Percentiles rank a stretch among this genome's conserved stretches.
Evolutionary conservation across 768 basidiomycete species (phyloP).

Genomic region (Calocera cornea): DNA sequence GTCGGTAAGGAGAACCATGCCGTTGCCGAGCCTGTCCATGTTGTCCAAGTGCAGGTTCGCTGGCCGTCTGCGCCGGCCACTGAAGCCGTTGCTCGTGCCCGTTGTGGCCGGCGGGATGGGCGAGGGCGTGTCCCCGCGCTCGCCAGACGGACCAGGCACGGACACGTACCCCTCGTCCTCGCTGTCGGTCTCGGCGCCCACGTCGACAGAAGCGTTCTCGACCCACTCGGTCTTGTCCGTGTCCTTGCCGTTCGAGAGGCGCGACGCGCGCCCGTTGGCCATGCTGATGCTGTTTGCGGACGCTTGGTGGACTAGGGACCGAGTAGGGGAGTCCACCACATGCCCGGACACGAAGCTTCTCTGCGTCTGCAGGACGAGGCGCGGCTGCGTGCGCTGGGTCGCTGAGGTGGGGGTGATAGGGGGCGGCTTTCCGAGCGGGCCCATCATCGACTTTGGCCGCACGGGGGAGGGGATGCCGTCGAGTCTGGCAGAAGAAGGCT

Average conservation of each 20-base stretch:
- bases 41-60: not conserved
- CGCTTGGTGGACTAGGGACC: not conserved
- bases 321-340: not conserved
- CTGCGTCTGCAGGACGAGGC: not conserved
- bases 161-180: not conserved
- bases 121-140: not conserved
- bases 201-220: not conserved
- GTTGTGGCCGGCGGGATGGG: not conserved
- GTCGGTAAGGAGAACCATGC: not conserved
- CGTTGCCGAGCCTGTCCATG: not conserved
- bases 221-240: not conserved
- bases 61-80: not conserved
- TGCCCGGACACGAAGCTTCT: not conserved
- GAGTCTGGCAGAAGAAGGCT: conserved; percentile 14
- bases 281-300: not conserved
- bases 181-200: not conserved
- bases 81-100: not conserved
- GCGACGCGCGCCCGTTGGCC: not conserved
- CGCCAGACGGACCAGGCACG: not conserved
- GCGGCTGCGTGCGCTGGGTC: not conserved
- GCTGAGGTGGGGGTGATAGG: not conserved
- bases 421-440: not conserved
- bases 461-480: conserved; percentile 20
- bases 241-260: not conserved
- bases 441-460: not conserved